These are phyloP conservation scores for Letharia columbiana DNA, from an alignment of 495 filamentous ascomycete genomes.

Conservation along the genomic window DNA sequence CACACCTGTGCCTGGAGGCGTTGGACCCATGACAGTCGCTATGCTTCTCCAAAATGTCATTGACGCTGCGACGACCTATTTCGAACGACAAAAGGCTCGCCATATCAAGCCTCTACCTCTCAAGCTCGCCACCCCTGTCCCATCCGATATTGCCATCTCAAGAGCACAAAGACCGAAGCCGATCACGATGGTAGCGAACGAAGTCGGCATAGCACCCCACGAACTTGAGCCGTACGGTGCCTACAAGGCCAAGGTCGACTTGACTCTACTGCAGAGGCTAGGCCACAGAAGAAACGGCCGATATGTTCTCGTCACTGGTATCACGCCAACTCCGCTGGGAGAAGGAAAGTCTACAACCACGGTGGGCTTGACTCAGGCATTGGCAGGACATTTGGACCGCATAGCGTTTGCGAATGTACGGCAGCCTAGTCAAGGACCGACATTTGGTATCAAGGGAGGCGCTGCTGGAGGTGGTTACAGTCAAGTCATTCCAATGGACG, in stretches of 20 bases:
- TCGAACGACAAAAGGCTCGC: conserved; percentile 70
- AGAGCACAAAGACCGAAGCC: conserved; percentile 82
- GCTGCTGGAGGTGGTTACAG: conserved; percentile 96
- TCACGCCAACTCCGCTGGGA: conserved; percentile 94
- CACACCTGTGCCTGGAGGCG: conserved; percentile 92
- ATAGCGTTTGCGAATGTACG: conserved; percentile 93
- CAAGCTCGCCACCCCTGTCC: conserved; percentile 65
- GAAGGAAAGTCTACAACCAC: conserved; percentile 99
- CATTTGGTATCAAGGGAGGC: conserved; percentile 97
- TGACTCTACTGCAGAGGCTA: conserved; percentile 70
- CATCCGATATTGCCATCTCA: conserved; percentile 90
- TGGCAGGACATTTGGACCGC: conserved; percentile 78
- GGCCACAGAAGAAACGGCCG: conserved; percentile 78
- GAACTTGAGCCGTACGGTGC: conserved; percentile 93
- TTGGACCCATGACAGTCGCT: conserved; percentile 96
- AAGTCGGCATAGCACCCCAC: conserved; percentile 74
- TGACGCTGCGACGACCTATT: conserved; percentile 67
- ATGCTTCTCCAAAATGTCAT: conserved; percentile 95
- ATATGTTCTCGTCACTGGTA: conserved; percentile 88
- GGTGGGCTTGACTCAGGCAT: conserved; percentile 87
- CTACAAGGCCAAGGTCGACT: conserved; percentile 89
- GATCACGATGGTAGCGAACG: conserved; percentile 72
- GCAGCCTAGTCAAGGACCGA: conserved; percentile 94
- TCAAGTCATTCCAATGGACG: conserved; percentile 99
- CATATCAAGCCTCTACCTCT: conserved; percentile 71